Conservation (phyloP, 2,329 filamentous ascomycete species). For the Venturia oleaginea region DNA sequence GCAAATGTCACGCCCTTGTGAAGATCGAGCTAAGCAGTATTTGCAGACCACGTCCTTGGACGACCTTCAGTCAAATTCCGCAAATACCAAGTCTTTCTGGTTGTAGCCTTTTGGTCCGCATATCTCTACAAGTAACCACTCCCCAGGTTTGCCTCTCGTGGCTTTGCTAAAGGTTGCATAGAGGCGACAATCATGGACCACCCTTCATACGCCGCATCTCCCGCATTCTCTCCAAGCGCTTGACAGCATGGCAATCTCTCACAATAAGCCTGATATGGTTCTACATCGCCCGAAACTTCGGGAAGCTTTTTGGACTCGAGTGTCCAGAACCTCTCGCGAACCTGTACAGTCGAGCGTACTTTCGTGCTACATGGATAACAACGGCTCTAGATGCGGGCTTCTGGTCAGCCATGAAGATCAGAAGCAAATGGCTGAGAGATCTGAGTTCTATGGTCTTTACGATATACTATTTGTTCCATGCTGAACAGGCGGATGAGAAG, state of each 20-base stretch:
- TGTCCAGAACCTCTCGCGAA: slow-evolving; percentile 90
- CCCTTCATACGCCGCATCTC: slow-evolving; percentile 64
- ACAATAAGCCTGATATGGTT: slow-evolving; percentile 83
- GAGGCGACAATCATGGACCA: slow-evolving; percentile 83
- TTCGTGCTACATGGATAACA: slow-evolving; percentile 91
- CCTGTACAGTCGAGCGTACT: slow-evolving; percentile 86
- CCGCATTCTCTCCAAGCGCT: slow-evolving; percentile 54
- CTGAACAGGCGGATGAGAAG: slow-evolving; percentile 93
- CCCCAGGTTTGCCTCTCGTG: not conserved
- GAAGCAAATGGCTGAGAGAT: slow-evolving; percentile 70
- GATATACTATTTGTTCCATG: slow-evolving; percentile 82
- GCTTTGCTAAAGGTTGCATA: slow-evolving; percentile 30
- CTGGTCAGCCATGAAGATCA: slow-evolving; percentile 95
- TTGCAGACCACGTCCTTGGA: slow-evolving; percentile 82
- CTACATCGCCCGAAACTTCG: slow-evolving; percentile 87
- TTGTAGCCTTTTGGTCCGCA: slow-evolving; percentile 82
- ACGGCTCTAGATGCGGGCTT: slow-evolving; percentile 94
- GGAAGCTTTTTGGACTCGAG: slow-evolving; percentile 81
- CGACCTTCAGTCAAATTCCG: slow-evolving; percentile 85
- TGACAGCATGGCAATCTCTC: slow-evolving; percentile 85
- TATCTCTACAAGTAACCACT: slow-evolving; percentile 62
- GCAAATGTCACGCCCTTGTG: too few relatives aligned
- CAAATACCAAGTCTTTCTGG: slow-evolving; percentile 83
- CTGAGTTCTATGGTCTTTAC: slow-evolving; percentile 76
- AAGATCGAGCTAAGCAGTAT: not conserved